phyloP scores from a whole-genome alignment of 2,329 filamentous ascomycete genomes.

The Cordyceps tenuipes region DNA sequence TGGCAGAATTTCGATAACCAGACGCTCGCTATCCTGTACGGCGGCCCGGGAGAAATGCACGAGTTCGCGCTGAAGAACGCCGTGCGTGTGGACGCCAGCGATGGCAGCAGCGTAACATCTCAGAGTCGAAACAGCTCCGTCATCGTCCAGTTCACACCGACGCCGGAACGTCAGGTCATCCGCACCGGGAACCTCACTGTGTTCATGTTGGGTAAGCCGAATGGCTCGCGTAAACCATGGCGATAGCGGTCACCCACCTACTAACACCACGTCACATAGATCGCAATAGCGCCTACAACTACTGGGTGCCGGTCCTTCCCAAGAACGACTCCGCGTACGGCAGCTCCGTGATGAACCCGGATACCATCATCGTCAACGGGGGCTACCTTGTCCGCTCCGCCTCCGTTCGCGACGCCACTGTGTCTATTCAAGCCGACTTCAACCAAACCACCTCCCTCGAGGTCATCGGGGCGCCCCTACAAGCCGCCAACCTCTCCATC shows the following conservation, averaged over 20 bases:
- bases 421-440: constrained; percentile 62
- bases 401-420: constrained; percentile 41
- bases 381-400: constrained; percentile 58
- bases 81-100: constrained; percentile 12
- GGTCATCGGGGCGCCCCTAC: constrained; percentile 52
- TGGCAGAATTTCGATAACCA: constrained; percentile 56
- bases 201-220: constrained; percentile 27
- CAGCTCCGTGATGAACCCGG: constrained; percentile 27
- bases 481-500: constrained; percentile 35
- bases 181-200: constrained; percentile 32
- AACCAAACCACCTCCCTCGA: constrained; percentile 62
- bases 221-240: neutral
- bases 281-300: constrained; percentile 58
- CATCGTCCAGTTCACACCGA: constrained; percentile 26
- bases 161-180: constrained; percentile 21
- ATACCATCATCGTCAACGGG: constrained; percentile 51
- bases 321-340: constrained; percentile 22
- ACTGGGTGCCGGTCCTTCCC: constrained; percentile 55
- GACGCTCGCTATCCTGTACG: constrained; percentile 57
- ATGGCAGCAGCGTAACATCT: constrained; percentile 23
- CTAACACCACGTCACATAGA: constrained; percentile 29
- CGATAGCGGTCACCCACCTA: neutral
- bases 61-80: constrained; percentile 45
- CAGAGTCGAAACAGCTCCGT: constrained; percentile 15
- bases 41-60: constrained; percentile 51